phyloP scores from a whole-genome alignment of 139 green algal genomes.

The Chlamydomonas sphaeroides region DNA sequence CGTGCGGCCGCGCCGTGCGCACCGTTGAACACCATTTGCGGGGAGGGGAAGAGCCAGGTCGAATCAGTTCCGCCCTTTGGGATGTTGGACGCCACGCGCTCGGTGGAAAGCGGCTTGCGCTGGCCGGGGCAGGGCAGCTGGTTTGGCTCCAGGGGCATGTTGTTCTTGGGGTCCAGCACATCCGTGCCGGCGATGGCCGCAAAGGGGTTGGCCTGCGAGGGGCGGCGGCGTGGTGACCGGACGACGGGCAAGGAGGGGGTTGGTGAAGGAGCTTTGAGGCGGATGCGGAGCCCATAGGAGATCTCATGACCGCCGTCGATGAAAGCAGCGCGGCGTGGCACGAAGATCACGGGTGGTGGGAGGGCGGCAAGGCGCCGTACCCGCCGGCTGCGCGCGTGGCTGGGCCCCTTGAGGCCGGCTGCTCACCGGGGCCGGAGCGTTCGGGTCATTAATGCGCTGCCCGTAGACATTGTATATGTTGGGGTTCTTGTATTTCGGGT shows the following conservation, averaged over 20 bases:
- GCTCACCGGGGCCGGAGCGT: conserved; percentile 7
- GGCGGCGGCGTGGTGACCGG: too few species aligned
- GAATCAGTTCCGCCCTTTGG: conserved; percentile 88
- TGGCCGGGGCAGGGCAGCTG: conserved; percentile 89
- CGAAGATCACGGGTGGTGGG: too few species aligned
- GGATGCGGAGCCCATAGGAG: too few species aligned
- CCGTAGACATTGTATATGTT: conserved; percentile 95
- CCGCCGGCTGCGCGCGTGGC: too few species aligned
- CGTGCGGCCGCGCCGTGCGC: neutral
- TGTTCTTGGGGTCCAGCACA: conserved; percentile 85
- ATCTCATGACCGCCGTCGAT: too few species aligned
- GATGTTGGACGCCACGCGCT: conserved; percentile 82
- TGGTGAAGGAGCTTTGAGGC: too few species aligned
- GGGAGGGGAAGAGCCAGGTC: conserved; percentile 93
- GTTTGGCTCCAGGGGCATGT: conserved; percentile 93
- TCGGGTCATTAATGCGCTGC: conserved; percentile 75
- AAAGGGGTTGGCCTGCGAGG: conserved; percentile 32
- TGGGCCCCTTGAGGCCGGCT: too few species aligned
- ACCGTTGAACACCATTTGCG: conserved; percentile 99
- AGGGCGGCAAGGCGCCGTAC: too few species aligned
- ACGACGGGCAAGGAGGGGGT: too few species aligned
- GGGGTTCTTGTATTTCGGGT: conserved; percentile 46
- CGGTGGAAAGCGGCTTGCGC: conserved; percentile 77
- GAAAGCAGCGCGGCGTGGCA: too few species aligned
- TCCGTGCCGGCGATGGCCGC: conserved; percentile 44